Evolutionary conservation across 768 basidiomycete species (phyloP).

Genomic region (Boletus insuetus): DNA sequence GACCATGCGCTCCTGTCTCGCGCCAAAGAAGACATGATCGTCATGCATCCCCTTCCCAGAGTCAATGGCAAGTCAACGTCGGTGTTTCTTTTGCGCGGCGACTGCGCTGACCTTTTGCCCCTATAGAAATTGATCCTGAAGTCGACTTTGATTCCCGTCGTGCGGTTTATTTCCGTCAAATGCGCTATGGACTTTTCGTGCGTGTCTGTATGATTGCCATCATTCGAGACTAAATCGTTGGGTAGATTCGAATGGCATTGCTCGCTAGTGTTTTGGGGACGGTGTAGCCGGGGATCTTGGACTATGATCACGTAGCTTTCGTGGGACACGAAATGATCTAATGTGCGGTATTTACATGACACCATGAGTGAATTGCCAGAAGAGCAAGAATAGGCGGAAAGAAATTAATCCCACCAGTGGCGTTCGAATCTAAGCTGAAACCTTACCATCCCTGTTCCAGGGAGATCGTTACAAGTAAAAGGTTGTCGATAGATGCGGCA

Average conservation of each 20-base stretch:
- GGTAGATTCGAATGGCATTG: conserved; percentile 77
- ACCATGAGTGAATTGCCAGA: too few relatives aligned
- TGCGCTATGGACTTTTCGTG: conserved; percentile 97
- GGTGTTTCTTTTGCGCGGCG: neutral
- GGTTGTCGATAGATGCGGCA: too few relatives aligned
- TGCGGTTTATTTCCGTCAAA: conserved; percentile 97
- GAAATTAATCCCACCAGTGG: too few relatives aligned
- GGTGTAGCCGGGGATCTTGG: neutral
- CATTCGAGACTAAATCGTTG: neutral
- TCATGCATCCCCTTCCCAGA: conserved; percentile 98
- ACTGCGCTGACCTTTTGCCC: conserved; percentile 8
- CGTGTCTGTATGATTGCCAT: conserved; percentile 32
- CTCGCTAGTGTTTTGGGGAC: conserved; percentile 60
- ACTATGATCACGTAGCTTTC: too few relatives aligned
- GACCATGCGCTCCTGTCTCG: conserved; percentile 91
- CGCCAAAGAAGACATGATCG: conserved; percentile 96
- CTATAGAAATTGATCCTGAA: conserved; percentile 92
- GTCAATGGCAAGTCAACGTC: conserved; percentile 62
- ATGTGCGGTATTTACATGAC: too few relatives aligned
- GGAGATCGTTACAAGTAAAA: too few relatives aligned
- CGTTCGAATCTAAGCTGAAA: too few relatives aligned
- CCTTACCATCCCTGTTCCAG: too few relatives aligned
- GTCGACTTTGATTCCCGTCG: conserved; percentile 95
- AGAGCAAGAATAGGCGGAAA: too few relatives aligned
- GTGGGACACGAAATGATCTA: too few relatives aligned